These are phyloP conservation scores for Candida incommunis DNA, from an alignment of 805 yeast species.

Conservation along the genomic window DNA sequence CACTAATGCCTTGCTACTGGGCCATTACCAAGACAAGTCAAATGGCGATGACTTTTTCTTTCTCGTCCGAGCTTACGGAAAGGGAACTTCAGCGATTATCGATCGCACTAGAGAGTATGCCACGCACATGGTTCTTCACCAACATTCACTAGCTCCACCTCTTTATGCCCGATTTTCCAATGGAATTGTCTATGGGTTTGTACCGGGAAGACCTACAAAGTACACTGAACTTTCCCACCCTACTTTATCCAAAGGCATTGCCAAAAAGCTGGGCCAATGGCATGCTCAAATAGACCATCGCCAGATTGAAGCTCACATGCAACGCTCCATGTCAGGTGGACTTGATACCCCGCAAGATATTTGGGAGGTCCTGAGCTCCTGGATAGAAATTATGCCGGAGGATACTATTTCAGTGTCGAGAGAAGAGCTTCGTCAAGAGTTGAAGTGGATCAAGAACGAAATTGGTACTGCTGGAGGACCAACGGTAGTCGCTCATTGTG, in stretches of 20 bases:
- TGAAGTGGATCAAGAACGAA: slow-evolving; percentile 36
- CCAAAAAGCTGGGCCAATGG: slow-evolving; percentile 59
- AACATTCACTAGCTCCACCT: slow-evolving; percentile 51
- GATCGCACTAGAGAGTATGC: slow-evolving; percentile 65
- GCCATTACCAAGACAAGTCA: slow-evolving; percentile 6
- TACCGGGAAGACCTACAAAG: slow-evolving; percentile 47
- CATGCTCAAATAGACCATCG: slow-evolving; percentile 35
- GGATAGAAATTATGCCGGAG: slow-evolving; percentile 52
- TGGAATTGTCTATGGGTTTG: slow-evolving; percentile 58
- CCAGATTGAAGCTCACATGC: slow-evolving; percentile 26
- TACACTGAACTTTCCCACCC: slow-evolving; percentile 38
- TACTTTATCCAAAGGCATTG: slow-evolving; percentile 39
- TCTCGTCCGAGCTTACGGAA: slow-evolving; percentile 59
- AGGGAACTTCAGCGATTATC: slow-evolving; percentile 56
- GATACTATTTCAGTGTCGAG: slow-evolving; percentile 22
- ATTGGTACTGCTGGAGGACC: slow-evolving; percentile 33
- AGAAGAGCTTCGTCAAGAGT: slow-evolving; percentile 33
- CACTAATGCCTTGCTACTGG: slow-evolving; percentile 22
- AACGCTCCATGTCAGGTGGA: slow-evolving; percentile 23
- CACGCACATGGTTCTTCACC: slow-evolving; percentile 48
- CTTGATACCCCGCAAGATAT: slow-evolving; percentile 24
- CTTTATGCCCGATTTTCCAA: slow-evolving; percentile 55
- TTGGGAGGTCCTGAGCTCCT: slow-evolving; percentile 46
- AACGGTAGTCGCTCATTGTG: slow-evolving; percentile 53
- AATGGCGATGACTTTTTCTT: slow-evolving; percentile 9